Percentiles rank a stretch among this genome's conserved stretches.
phyloP scores from a whole-genome alignment of 768 basidiomycete species.

The Krasilnikovozyma curviuscula region DNA sequence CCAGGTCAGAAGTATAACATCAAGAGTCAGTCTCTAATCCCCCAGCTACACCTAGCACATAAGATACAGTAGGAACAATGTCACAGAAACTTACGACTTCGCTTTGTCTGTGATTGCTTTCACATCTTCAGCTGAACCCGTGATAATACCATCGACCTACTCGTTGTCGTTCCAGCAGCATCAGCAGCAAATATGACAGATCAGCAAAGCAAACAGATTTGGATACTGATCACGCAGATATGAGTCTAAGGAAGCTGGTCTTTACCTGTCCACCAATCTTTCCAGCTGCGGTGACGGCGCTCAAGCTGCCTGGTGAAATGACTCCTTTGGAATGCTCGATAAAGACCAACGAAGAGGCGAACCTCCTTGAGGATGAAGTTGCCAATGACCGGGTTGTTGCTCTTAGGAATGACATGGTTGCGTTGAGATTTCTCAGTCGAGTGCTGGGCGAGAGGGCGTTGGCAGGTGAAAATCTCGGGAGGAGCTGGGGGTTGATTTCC shows the following conservation, averaged over 20 bases:
- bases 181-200: slow-evolving; percentile 33
- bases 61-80: not conserved
- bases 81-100: slow-evolving; percentile 43
- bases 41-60: not conserved
- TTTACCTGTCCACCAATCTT: slow-evolving; percentile 73
- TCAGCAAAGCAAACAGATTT: slow-evolving; percentile 18
- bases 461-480: too few relatives aligned
- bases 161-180: slow-evolving; percentile 36
- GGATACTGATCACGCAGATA: not conserved
- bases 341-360: slow-evolving; percentile 48
- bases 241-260: not conserved
- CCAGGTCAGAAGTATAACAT: not conserved
- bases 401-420: too few relatives aligned
- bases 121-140: slow-evolving; percentile 33
- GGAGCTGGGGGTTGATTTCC: too few relatives aligned
- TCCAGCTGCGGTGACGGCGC: slow-evolving; percentile 75
- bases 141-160: slow-evolving; percentile 21
- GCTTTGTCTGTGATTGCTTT: slow-evolving; percentile 47
- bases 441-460: too few relatives aligned
- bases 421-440: too few relatives aligned
- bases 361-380: too few relatives aligned
- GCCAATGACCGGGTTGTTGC: too few relatives aligned
- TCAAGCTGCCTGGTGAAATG: slow-evolving; percentile 66
- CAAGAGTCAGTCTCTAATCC: slow-evolving; percentile 42
- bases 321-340: slow-evolving; percentile 68